Evolutionary conservation across 306 rosid species (phyloP), one percentile per base, ranked within the genome.

Genomic region (Corylus heterophylla): DNA sequence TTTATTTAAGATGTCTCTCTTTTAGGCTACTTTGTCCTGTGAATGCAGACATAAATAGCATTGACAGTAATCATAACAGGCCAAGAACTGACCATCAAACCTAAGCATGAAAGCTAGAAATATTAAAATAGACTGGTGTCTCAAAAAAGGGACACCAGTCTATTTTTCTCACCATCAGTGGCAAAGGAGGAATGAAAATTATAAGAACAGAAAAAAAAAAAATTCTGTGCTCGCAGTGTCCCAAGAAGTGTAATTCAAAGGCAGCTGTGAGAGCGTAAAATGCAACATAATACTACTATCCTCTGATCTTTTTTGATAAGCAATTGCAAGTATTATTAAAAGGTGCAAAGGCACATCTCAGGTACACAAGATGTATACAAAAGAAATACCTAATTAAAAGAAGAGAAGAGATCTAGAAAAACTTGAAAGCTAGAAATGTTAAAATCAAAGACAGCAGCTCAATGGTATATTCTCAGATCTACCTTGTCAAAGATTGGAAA

Each of bases 401-500:
- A 31, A 31, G 35, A 31, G 35, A 31, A 31, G 35, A 31, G 35
- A 31, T 31, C 35, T 31, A 31, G 3, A 31, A 31, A 31, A 31
- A 31, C 35, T 31, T 31, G 35, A 31, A 31, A 31, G 35, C 2
- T 31, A 31, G 35, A 31, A 31, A 1, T 31, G 2, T 31, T 31
- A 31, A 2, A 31, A 31, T 31, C 35, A 31, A 31, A 31, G 35
- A 31, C 35, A 3, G 35, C 35, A 31, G 35, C 35, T 31, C 35
- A 31, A 31, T 31, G 35, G 35, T 31, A 31, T 31, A 31, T 13
- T 48, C 58, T 27, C 25, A 50, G 13, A 70, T 18, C 64, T 82
- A 87, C 97, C 98, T 94, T 94, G 83, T 88, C 92, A 83, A 92
- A 94, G 74, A 94, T 86, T 45, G 93, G 94, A 62, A 94, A 94